Conservation (phyloP, 768 basidiomycete genomes). For the Boletus rubroflammeus region DNA sequence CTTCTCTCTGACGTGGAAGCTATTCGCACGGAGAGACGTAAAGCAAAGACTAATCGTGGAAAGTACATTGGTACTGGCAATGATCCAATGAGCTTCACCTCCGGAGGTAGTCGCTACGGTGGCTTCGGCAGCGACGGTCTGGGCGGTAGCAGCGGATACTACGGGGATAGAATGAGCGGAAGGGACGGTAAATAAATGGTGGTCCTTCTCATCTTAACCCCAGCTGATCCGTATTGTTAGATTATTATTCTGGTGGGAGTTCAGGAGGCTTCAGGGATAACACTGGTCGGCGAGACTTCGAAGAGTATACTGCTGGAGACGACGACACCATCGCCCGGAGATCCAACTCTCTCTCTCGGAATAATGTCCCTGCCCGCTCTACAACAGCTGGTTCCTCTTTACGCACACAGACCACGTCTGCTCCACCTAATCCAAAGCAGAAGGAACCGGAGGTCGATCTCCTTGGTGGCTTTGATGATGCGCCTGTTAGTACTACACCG, state of each 20-base stretch:
- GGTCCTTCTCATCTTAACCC: background rate
- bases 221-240: constrained; percentile 21
- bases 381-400: constrained; percentile 40
- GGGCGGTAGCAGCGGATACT: constrained; percentile 37
- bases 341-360: constrained; percentile 37
- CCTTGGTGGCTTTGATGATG: constrained; percentile 73
- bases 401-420: constrained; percentile 28
- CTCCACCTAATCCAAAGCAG: constrained; percentile 33
- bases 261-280: constrained; percentile 62
- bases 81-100: constrained; percentile 66
- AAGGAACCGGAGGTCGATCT: constrained; percentile 64
- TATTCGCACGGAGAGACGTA: constrained; percentile 84
- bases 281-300: constrained; percentile 57
- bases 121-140: constrained; percentile 63
- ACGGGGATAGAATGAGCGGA: constrained; percentile 41
- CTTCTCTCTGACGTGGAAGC: constrained; percentile 87
- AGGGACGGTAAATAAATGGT: constrained; percentile 38
- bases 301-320: constrained; percentile 96
- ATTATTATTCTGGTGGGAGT: constrained; percentile 40
- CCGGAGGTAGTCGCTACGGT: constrained; percentile 58
- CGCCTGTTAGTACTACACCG: constrained; percentile 32
- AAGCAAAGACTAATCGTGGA: constrained; percentile 85
- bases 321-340: constrained; percentile 58
- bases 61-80: constrained; percentile 90
- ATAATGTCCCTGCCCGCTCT: constrained; percentile 26